Evolutionary conservation across 805 yeast genomes (phyloP).

Genomic region (Candida sonorensis): DNA sequence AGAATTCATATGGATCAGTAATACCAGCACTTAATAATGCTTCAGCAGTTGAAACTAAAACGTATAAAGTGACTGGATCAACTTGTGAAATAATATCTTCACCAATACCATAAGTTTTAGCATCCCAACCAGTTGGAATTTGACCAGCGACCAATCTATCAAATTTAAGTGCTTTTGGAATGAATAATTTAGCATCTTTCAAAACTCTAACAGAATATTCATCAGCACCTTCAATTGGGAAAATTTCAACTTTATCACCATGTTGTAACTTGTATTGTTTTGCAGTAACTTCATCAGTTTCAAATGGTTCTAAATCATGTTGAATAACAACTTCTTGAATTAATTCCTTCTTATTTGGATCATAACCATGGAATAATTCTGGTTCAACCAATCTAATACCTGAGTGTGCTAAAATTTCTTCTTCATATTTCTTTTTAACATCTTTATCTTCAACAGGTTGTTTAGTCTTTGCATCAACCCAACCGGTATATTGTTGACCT

Average conservation of each 20-base stretch:
- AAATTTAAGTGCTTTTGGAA: constrained; percentile 79
- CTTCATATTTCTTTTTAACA: constrained; percentile 87
- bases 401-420: constrained; percentile 79
- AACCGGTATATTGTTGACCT: constrained; percentile 89
- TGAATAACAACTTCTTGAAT: constrained; percentile 95
- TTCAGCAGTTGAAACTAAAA: constrained; percentile 90
- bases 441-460: constrained; percentile 94
- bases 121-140: constrained; percentile 98
- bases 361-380: constrained; percentile 87
- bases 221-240: constrained; percentile 82
- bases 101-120: constrained; percentile 87
- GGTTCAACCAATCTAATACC: constrained; percentile 98
- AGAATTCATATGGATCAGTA: constrained; percentile 97
- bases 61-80: constrained; percentile 91
- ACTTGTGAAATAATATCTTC: constrained; percentile 93
- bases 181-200: constrained; percentile 85
- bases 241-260: constrained; percentile 88
- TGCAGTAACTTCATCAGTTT: constrained; percentile 91
- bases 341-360: constrained; percentile 88
- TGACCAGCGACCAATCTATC: constrained; percentile 85
- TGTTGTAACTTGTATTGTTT: constrained; percentile 90
- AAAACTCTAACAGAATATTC: constrained; percentile 85
- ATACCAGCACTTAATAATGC: constrained; percentile 92
- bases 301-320: constrained; percentile 95
- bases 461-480: constrained; percentile 94